Base-by-base conservation (phyloP, 441 rosid genomes). In the Breynia disticha region DNA sequence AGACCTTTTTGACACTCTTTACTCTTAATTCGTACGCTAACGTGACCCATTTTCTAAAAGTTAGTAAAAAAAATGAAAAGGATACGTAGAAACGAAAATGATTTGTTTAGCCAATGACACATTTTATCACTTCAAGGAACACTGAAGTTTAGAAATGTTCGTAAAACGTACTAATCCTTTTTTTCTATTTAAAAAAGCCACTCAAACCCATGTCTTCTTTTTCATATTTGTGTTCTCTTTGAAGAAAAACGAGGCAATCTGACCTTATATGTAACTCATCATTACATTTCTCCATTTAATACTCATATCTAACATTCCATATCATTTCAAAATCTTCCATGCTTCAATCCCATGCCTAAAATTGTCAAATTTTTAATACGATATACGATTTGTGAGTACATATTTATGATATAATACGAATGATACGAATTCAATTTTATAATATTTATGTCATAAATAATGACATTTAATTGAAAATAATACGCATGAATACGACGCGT, bases 51-150 rank as follows among this genome's bases (percentile, higher is more conserved):
- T n/a, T n/a, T n/a, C n/a, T 1, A 1, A 10, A 57, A 53, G 16
- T 48, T 55, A 37, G 16, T 56, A 39, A 50, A 7, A 39, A 45
- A 21, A 35, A 48, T 50, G n/a, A 57, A 61, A 24, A 62, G 50
- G 58, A n/a, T n/a, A n/a, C n/a, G 45, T 54, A 67, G 58, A 68
- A 63, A 67, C 63, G 67, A 60, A 66, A 71, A 55, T 47, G 50
- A 45, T 61, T 46, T 55, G 55, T 68, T 73, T 61, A 48, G 48
- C 55, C 62, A 77, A 71, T 62, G 52, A 65, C 68, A 65, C 68
- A 48, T 53, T 84, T 77, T 54, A 85, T 80, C 74, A 66, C 60
- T 85, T 75, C 91, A 72, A 79, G 83, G 64, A 64, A 64, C 84
- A 70, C 82, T 71, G 82, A 74, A 79, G 72, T 75, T 85, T 69